phyloP scores from a whole-genome alignment of 2,329 filamentous ascomycete species.

The Talaromyces piceae region DNA sequence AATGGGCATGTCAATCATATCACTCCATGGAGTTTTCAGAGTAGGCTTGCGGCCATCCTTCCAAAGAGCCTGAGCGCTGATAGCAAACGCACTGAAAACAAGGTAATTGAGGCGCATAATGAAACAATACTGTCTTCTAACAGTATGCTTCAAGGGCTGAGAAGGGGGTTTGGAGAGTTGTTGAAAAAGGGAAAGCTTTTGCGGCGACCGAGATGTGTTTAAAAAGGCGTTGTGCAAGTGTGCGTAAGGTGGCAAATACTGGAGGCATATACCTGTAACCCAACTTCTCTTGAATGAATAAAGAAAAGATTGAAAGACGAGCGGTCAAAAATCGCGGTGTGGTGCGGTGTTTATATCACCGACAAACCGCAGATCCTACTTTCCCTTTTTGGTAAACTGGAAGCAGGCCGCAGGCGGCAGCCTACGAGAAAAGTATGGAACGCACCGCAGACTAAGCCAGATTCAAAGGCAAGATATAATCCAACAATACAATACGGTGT shows the following conservation, averaged over 20 bases:
- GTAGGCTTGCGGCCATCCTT: constrained; percentile 3
- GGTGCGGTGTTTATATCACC: background rate
- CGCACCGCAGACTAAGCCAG: background rate
- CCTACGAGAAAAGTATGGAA: background rate
- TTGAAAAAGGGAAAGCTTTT: background rate
- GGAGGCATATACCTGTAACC: no score
- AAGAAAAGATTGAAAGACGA: background rate
- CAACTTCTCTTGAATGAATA: background rate
- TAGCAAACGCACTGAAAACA: constrained; percentile 1
- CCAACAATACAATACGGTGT: no score
- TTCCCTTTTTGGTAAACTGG: background rate
- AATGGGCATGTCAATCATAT: constrained; percentile 10
- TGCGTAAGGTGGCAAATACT: no score
- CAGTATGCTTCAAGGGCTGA: no score
- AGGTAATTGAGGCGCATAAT: background rate
- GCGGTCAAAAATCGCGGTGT: background rate
- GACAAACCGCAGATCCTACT: background rate
- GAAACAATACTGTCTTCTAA: no score
- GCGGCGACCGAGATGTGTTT: no score
- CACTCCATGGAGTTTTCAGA: constrained; percentile 7
- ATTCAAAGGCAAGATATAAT: no score
- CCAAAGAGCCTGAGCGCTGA: background rate
- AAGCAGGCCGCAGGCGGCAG: background rate
- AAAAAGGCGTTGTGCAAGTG: no score
- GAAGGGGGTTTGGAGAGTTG: background rate